Percentiles rank a stretch among this genome's conserved stretches.
Conservation (phyloP, 306 rosid genomes). For the Comarum palustre region DNA sequence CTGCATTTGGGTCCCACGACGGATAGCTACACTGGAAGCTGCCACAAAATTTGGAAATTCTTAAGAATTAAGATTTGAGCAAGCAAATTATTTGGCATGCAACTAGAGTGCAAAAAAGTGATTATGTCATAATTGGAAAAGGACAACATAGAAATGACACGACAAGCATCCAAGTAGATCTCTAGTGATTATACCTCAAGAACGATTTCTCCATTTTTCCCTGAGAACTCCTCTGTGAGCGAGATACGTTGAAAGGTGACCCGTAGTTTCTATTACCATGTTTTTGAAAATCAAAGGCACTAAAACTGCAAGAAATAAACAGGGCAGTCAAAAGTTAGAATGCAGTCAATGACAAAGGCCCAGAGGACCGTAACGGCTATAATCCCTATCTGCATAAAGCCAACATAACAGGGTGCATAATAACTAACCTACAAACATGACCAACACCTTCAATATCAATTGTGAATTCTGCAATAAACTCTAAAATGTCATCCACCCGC, state of each 20-base stretch:
- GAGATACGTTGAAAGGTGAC: conserved; percentile 57
- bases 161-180: background rate
- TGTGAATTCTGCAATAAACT: conserved; percentile 78
- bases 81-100: background rate
- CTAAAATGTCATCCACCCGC: conserved; percentile 88
- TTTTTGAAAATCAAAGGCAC: conserved; percentile 71
- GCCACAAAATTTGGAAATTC: conserved; percentile 28
- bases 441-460: conserved; percentile 91
- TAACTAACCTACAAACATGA: conserved; percentile 85
- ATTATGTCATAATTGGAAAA: background rate
- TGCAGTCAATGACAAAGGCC: background rate
- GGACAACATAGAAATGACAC: background rate
- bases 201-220: conserved; percentile 98
- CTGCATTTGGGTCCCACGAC: conserved; percentile 73
- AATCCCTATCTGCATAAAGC: conserved; percentile 1
- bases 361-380: background rate
- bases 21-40: conserved; percentile 83
- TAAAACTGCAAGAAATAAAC: conserved; percentile 49
- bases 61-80: conserved; percentile 7
- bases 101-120: background rate
- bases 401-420: background rate
- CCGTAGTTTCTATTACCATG: conserved; percentile 82
- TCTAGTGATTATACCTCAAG: conserved; percentile 54
- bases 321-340: conserved; percentile 6
- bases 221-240: conserved; percentile 72